Conservation (phyloP, 345 rosid species). For the Eucalyptus cladocalyx region DNA sequence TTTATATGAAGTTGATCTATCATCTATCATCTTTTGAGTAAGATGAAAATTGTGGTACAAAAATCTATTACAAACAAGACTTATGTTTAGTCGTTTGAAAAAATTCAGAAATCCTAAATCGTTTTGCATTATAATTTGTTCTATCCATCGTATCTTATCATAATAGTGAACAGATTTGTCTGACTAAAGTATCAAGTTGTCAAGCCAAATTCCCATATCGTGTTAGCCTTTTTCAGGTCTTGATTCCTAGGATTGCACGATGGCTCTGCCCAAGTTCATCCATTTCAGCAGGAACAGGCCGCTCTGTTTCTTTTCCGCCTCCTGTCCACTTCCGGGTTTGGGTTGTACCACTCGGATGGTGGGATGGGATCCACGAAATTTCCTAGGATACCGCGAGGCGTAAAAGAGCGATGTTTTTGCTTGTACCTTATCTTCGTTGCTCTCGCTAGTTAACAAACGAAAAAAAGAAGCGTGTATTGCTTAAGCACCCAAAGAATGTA, state of each 20-base stretch:
- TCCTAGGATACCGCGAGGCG: not conserved
- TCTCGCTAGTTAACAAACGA: not conserved
- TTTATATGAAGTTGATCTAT: not conserved
- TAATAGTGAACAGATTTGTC: too few relatives aligned
- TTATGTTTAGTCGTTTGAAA: not conserved
- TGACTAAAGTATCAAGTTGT: not conserved
- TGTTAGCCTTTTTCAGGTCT: not conserved
- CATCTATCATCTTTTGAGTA: not conserved
- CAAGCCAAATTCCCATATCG: not conserved
- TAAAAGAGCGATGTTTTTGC: not conserved
- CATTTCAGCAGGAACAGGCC: not conserved
- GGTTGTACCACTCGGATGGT: not conserved
- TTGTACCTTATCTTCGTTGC: not conserved
- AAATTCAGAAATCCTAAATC: not conserved
- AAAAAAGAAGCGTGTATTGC: not conserved
- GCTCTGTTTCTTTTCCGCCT: not conserved
- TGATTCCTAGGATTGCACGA: not conserved
- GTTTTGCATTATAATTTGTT: not conserved
- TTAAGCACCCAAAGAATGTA: not conserved
- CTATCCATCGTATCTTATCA: rapidly evolving
- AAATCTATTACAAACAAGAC: rapidly evolving
- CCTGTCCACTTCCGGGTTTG: not conserved
- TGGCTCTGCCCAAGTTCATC: not conserved
- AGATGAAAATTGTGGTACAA: not conserved
- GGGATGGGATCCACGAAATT: not conserved